Base-by-base conservation (phyloP, 2,329 filamentous ascomycete species). In the Exophiala mesophila region DNA sequence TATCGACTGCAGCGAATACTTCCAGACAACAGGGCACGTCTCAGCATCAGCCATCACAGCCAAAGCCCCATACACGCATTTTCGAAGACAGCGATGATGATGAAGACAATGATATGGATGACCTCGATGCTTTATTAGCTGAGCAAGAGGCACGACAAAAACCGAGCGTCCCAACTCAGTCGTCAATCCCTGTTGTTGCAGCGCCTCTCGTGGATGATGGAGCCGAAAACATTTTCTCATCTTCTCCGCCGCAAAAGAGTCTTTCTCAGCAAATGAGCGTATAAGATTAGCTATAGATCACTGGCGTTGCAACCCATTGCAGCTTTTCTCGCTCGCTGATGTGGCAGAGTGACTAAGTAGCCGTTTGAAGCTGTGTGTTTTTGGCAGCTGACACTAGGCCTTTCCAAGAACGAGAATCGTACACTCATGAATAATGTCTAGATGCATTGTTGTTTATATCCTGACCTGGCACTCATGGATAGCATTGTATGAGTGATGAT, bases 91-190 rank as follows among this genome's bases (percentile, higher is more conserved):
- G 36, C 4, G 21, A 41, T 29, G 17, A 43, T n/a, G n/a, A 21
- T 10, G 30, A 39, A 13, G 24, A 29, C 21, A 23, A 36, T 6
- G 39, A 41, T 16, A 18, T 43, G 18, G 55, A 57, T 28, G 54
- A 57, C 38, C 51, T 55, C 17, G 54, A 57, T 43, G 54, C 53
- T 10, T 29, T 57, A 19, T 39, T 57, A 2, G 54, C 54, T 13
- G 49, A 54, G 18, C 39, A 47, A 28, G 43, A 47, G 23, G 40
- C 23, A 28, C 34, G 21, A 8, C 36, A 37, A 18, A 13, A 29
- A 24, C 19, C 5, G 8, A 40, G 16, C 10, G n/a, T n/a, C n/a
- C n/a, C n/a, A n/a, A 8, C 19, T 6, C 10, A 18, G 12, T 13
- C 17, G 12, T 20, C 12, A 16, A 24, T 26, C 3, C 10, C 39